Base-by-base conservation (phyloP, 1,284 basidiomycete species). In the Veloboletus limbatus region DNA sequence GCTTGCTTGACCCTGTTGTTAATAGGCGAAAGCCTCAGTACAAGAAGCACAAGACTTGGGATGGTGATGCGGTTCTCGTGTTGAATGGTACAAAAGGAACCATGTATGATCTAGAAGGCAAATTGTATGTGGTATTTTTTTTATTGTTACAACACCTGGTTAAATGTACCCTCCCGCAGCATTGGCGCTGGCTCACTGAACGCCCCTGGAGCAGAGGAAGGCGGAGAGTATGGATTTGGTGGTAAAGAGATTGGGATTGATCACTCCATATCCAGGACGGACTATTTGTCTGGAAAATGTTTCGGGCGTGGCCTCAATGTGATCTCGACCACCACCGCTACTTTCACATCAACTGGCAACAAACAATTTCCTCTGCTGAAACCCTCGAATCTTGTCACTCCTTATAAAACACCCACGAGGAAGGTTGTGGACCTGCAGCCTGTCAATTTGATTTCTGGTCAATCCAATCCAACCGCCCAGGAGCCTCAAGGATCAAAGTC, bases 31-130 rank as follows among this genome's bases (percentile, higher is more conserved):
- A 76, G 49, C 87, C 79, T 22, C 91, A 95, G 65, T 71, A 74
- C 25, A 87, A 82, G 66, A 96, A 95, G 67, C 86, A 96, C 65
- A 96, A 95, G 68, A 93, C 89, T 0, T 96, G 92, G 93, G 91
- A 96, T 53, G 88, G 85, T 27, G 85, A 88, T 60, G 85, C 77
- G 16, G 72, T 88, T n/a, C 68, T 89, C 7, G 76, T 80, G 14
- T 69, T 81, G 13, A 72, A 60, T 43, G 71, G 68, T 7, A 62
- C 59, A 11, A 78, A 70, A 53, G 78, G 76, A 38, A 75, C 70
- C 6, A 63, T 88, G 20, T 79, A 79, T 49, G 81, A 84, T 52
- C 67, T 73, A 18, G 81, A 86, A 39, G 81, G 81, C 27, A 80
- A 76, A 68, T 61, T 69, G 87, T 82, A 63, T 52, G 75, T 47